A percentile compares a stretch with the other conserved stretches of the same genome.
These are phyloP conservation scores for Phialophora chinensis DNA, from an alignment of 2,329 filamentous ascomycete genomes.

Conservation along the genomic window DNA sequence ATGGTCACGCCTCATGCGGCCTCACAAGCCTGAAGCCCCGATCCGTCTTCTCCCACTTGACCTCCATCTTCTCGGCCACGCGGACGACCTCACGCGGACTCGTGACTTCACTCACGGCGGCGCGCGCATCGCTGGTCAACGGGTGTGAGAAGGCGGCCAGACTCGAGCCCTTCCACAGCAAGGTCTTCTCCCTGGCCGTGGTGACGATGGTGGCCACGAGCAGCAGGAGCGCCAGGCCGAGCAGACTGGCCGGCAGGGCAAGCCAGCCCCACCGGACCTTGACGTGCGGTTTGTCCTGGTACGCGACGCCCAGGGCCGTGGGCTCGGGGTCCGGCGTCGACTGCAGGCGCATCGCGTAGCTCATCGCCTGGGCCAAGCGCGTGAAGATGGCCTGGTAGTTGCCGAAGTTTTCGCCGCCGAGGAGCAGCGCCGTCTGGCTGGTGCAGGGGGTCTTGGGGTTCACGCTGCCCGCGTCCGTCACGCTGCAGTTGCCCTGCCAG, in stretches of 20 bases:
- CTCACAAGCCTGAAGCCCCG: constrained; percentile 14
- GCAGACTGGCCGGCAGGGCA: constrained; percentile 11
- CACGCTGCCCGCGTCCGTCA: neutral
- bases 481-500: constrained; percentile 6
- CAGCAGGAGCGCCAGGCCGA: constrained; percentile 12
- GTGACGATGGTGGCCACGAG: constrained; percentile 14
- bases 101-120: constrained; percentile 8
- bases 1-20: neutral
- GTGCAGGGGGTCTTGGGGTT: neutral
- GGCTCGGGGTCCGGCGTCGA: neutral
- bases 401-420: neutral
- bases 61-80: constrained; percentile 17
- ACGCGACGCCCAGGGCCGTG: constrained; percentile 10
- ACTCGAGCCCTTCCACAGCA: constrained; percentile 15
- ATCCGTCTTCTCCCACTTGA: constrained; percentile 20
- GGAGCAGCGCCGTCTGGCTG: neutral
- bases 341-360: constrained; percentile 9
- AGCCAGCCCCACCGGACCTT: constrained; percentile 19
- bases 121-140: constrained; percentile 12
- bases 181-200: constrained; percentile 8
- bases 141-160: constrained; percentile 21
- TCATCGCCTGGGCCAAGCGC: constrained; percentile 8
- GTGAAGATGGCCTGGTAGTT: constrained; percentile 12
- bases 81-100: constrained; percentile 13
- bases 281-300: constrained; percentile 15